Evolutionary conservation across 2,329 filamentous ascomycete species (phyloP).

Genomic region (Knufia petricola): DNA sequence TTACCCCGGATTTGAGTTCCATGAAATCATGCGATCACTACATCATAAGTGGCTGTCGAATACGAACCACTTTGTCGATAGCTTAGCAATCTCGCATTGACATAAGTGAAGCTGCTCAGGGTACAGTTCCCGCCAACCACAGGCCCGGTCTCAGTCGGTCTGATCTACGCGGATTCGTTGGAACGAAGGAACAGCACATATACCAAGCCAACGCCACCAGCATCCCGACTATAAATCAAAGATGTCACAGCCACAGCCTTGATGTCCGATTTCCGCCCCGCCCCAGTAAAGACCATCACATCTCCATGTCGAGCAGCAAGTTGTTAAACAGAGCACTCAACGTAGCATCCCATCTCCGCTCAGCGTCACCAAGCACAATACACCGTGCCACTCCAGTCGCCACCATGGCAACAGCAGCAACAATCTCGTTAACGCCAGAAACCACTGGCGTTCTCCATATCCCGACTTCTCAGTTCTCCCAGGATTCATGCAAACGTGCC

Average conservation of each 20-base stretch:
- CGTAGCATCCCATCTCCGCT: background rate
- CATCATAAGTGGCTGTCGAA: too few relatives aligned
- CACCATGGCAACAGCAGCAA: slow-evolving; percentile 40
- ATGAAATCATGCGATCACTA: too few relatives aligned
- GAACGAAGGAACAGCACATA: background rate
- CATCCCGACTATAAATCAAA: background rate
- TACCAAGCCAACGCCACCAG: background rate
- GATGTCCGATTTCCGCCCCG: background rate
- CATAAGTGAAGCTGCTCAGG: too few relatives aligned
- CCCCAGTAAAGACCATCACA: background rate
- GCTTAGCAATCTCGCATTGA: too few relatives aligned
- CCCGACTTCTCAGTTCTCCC: slow-evolving; percentile 29
- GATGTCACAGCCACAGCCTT: background rate
- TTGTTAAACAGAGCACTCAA: background rate
- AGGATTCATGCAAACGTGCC: slow-evolving; percentile 51
- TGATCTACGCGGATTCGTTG: too few relatives aligned
- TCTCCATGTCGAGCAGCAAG: slow-evolving; percentile 4
- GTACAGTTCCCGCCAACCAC: too few relatives aligned
- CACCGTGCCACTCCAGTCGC: background rate
- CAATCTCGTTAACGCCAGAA: slow-evolving; percentile 36
- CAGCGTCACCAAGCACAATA: background rate
- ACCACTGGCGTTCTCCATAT: slow-evolving; percentile 40
- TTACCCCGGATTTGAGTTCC: too few relatives aligned
- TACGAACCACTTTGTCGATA: too few relatives aligned
- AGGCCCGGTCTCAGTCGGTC: too few relatives aligned